These are phyloP conservation scores for Globisporangium iwayamae DNA, from an alignment of 352 stramenopile genomes.

Conservation along the genomic window DNA sequence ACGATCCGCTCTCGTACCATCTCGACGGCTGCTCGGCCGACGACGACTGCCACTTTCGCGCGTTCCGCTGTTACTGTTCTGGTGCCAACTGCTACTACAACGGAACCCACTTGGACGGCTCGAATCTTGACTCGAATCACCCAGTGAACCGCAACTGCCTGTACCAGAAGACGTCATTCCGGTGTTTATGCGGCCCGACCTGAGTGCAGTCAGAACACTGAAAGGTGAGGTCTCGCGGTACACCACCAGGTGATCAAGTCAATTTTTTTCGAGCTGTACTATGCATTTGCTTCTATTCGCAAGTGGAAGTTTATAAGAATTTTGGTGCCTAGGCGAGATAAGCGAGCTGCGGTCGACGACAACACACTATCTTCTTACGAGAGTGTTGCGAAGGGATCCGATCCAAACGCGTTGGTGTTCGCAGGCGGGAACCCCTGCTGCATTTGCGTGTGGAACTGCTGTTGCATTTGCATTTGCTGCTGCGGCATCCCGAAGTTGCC, in stretches of 20 bases:
- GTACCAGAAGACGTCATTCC: constrained; percentile 60
- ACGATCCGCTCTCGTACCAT: constrained; percentile 56
- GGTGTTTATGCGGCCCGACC: constrained; percentile 63
- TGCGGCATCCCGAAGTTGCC: constrained; percentile 21
- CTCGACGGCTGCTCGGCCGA: constrained; percentile 75
- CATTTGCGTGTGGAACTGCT: constrained; percentile 40
- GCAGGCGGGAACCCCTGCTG: constrained; percentile 21
- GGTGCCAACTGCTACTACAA: constrained; percentile 64
- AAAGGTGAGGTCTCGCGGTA: background rate
- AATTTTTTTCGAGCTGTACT: background rate
- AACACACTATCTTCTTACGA: constrained; percentile 23
- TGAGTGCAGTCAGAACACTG: constrained; percentile 13
- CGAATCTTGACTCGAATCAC: constrained; percentile 48
- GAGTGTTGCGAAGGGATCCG: constrained; percentile 61
- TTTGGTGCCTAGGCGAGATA: background rate
- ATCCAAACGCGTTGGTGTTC: constrained; percentile 23
- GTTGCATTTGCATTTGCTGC: constrained; percentile 17
- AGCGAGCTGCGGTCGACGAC: background rate
- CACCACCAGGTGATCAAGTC: background rate
- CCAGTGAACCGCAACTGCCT: constrained; percentile 76
- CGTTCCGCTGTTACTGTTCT: constrained; percentile 72
- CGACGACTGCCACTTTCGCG: constrained; percentile 61
- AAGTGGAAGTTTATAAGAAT: constrained; percentile 3
- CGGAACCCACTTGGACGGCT: constrained; percentile 49
- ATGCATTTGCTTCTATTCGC: background rate